A percentile compares a stretch with the other conserved stretches of the same genome.
phyloP scores from a whole-genome alignment of 1,284 basidiomycete genomes.

The Rhizopogon parksii region DNA sequence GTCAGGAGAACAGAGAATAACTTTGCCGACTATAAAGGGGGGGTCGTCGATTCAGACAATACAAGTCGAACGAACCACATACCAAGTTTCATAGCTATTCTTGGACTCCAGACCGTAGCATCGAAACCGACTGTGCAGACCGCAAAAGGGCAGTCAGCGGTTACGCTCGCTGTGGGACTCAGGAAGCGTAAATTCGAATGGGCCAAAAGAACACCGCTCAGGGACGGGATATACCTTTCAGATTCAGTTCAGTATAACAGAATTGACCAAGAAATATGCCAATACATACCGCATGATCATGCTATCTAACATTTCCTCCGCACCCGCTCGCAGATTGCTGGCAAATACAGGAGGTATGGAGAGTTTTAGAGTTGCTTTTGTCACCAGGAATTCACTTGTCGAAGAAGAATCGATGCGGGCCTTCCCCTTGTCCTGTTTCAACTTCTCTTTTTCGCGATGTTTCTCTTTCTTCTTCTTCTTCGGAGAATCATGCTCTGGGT shows the following conservation, averaged over 20 bases:
- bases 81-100: slow-evolving; percentile 81
- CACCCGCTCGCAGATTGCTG: slow-evolving; percentile 62
- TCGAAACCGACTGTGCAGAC: slow-evolving; percentile 75
- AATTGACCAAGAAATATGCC: not conserved
- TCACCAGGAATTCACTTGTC: slow-evolving; percentile 58
- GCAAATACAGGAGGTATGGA: slow-evolving; percentile 84
- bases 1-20: slow-evolving; percentile 89
- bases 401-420: slow-evolving; percentile 17
- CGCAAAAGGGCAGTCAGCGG: slow-evolving; percentile 83
- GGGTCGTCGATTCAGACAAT: slow-evolving; percentile 5
- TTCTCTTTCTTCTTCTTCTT: slow-evolving; percentile 22
- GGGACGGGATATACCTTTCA: slow-evolving; percentile 78
- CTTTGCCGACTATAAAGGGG: slow-evolving; percentile 60
- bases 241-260: not conserved
- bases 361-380: slow-evolving; percentile 61
- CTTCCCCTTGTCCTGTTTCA: slow-evolving; percentile 37
- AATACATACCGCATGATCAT: slow-evolving; percentile 80
- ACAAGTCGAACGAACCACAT: not conserved
- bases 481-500: slow-evolving; percentile 15
- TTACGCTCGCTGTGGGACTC: slow-evolving; percentile 62
- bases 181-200: slow-evolving; percentile 76
- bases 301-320: slow-evolving; percentile 83
- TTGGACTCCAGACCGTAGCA: slow-evolving; percentile 86
- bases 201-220: slow-evolving; percentile 83
- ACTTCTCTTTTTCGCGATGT: slow-evolving; percentile 16